These are phyloP conservation scores for Cunninghamia lanceolata DNA, from an alignment of 75 land plant genomes.

Conservation along the genomic window DNA sequence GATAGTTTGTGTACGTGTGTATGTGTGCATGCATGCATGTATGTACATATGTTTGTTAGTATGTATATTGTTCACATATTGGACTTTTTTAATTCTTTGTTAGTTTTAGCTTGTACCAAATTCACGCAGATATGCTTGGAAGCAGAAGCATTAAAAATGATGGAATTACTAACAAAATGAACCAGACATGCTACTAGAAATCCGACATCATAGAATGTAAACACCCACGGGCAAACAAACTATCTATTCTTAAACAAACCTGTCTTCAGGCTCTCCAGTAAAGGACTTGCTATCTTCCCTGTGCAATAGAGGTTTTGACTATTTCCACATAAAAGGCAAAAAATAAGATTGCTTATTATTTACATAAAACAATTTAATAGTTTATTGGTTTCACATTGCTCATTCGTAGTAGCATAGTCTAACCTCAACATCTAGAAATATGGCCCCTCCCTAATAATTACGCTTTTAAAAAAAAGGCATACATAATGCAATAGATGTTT, in stretches of 20 bases:
- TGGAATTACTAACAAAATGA: background rate
- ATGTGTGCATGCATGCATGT: background rate
- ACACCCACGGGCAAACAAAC: background rate
- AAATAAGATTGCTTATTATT: constrained; percentile 1
- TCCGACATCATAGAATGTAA: background rate
- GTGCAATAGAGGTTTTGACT: background rate
- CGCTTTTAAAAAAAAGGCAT: background rate
- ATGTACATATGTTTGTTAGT: background rate
- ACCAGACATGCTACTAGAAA: background rate
- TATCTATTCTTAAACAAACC: background rate
- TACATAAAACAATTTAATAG: background rate
- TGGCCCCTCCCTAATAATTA: background rate
- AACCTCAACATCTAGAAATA: background rate
- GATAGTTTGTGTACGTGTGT: background rate
- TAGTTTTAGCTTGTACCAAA: background rate
- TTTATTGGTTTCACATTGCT: background rate
- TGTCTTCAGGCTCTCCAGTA: background rate
- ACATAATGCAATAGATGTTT: background rate
- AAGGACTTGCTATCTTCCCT: background rate
- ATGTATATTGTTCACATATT: background rate
- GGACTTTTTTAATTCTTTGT: background rate
- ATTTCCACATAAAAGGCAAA: background rate
- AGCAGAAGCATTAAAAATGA: background rate
- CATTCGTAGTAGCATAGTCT: background rate
- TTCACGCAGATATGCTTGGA: background rate